Conservation (phyloP, 1,284 basidiomycete species). For the Kalmanozyma brasiliensis region DNA sequence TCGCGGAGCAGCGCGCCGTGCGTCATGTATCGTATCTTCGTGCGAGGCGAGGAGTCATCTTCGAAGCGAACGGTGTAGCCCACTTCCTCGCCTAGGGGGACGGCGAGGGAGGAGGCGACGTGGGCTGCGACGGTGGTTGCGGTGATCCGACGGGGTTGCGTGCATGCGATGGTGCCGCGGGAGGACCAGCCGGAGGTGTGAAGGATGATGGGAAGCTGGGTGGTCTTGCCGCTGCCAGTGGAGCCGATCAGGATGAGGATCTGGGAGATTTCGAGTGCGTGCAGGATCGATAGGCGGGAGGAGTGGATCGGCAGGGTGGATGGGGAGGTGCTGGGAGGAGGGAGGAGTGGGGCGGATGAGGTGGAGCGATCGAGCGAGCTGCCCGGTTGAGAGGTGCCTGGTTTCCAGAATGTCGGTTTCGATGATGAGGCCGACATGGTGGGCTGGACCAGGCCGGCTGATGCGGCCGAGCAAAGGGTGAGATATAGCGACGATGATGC, state of each 20-base stretch:
- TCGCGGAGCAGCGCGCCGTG: constrained; percentile 61
- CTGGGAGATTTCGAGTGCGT: constrained; percentile 83
- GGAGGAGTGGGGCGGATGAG: constrained; percentile 3
- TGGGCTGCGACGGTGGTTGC: constrained; percentile 68
- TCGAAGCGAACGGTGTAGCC: constrained; percentile 70
- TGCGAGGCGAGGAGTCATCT: constrained; percentile 61
- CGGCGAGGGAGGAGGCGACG: constrained; percentile 67
- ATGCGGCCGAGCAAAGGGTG: not conserved
- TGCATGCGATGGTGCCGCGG: constrained; percentile 63
- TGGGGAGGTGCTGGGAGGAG: constrained; percentile 1
- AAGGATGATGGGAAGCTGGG: constrained; percentile 88
- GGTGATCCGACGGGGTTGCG: constrained; percentile 67
- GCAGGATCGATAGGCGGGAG: constrained; percentile 82
- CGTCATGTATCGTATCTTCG: constrained; percentile 66
- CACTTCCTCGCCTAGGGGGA: constrained; percentile 81
- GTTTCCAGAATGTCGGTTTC: constrained; percentile 62
- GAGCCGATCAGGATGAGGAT: constrained; percentile 77
- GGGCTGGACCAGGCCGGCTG: constrained; percentile 6
- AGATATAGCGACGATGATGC: not conserved
- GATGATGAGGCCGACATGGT: constrained; percentile 3
- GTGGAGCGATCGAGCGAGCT: constrained; percentile 31
- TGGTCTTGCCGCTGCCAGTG: constrained; percentile 63
- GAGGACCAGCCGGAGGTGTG: constrained; percentile 77
- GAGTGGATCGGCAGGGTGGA: constrained; percentile 81
- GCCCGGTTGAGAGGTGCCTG: constrained; percentile 56